Base-by-base conservation (phyloP, 495 filamentous ascomycete genomes). In the Hyaloscypha variabilis region DNA sequence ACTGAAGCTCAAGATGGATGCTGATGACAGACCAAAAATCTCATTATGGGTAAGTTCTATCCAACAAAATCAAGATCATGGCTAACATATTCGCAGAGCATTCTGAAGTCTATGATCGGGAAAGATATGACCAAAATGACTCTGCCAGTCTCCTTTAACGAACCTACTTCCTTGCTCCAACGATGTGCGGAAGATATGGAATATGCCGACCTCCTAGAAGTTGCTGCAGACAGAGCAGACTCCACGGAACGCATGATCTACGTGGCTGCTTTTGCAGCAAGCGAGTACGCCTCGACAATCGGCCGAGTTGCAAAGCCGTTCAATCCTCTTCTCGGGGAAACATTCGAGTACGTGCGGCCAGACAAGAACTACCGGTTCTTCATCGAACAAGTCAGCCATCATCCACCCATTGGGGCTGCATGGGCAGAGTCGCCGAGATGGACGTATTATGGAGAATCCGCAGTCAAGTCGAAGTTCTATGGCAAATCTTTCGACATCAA, bases 71-170 rank as follows among this genome's bases (percentile, higher is more conserved):
- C 39, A 29, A 6, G 14, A 39, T 10, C 25, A 19, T 25, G 50
- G 49, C 67, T 69, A 70, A 68, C 39, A 56, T 8, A 28, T 19
- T 60, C n/a, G 60, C 66, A 98, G 94, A 89, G 90, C 63, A 97
- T 99, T 67, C 78, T 99, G 56, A 98, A 98, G 81, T 99, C 95
- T 49, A 99, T 99, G 95, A 97, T 99, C 71, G 95, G 95, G 62
- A 99, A 98, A 75, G 95, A 99, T 74, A 98, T 99, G 95, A 99
- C 95, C 23, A 97, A 93, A 79, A 98, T 99, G 95, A 99, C 95
- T 2, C 82, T 99, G 5, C 95, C 95, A 0, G 95, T 99, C 6
- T 97, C 95, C 13, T 99, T 99, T 81, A 99, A 99, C 75, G 95
- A 99, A 77, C 96, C 96, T 14, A 99, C 95, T 13, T 98, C 95